Percentiles rank a stretch among this genome's conserved stretches.
phyloP scores from a whole-genome alignment of 352 stramenopile genomes.

The Phytophthora nicotianae region DNA sequence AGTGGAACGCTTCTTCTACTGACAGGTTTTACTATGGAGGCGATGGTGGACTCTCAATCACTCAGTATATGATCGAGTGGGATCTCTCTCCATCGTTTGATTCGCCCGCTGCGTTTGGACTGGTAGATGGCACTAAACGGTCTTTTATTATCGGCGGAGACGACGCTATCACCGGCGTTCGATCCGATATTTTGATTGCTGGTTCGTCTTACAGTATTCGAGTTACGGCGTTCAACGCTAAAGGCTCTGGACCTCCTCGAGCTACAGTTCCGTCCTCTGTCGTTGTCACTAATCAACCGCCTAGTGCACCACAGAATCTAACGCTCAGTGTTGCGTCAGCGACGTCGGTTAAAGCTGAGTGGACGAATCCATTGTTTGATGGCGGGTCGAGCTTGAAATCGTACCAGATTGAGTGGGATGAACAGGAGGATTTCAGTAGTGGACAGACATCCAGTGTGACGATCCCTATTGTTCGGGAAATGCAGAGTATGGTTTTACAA shows the following conservation, averaged over 20 bases:
- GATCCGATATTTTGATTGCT: constrained; percentile 75
- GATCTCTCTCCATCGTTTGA: constrained; percentile 90
- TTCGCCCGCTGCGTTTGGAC: constrained; percentile 77
- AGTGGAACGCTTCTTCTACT: constrained; percentile 88
- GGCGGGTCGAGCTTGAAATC: constrained; percentile 86
- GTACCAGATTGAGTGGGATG: constrained; percentile 84
- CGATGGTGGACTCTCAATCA: constrained; percentile 91
- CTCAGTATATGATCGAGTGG: constrained; percentile 97
- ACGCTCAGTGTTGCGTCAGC: constrained; percentile 55
- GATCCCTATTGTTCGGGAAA: constrained; percentile 91
- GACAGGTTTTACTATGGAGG: constrained; percentile 90
- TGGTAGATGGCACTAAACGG: constrained; percentile 52
- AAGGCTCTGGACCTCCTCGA: constrained; percentile 58
- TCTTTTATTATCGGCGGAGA: constrained; percentile 93
- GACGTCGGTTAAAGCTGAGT: constrained; percentile 82
- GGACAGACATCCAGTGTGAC: constrained; percentile 70
- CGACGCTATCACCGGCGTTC: constrained; percentile 93
- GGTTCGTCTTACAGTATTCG: constrained; percentile 83
- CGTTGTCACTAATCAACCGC: constrained; percentile 63
- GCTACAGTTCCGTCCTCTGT: constrained; percentile 51
- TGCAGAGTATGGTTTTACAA: constrained; percentile 87
- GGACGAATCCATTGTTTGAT: constrained; percentile 91
- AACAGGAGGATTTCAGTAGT: constrained; percentile 76
- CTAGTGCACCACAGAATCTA: constrained; percentile 64
- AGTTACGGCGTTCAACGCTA: constrained; percentile 80